Base-by-base conservation (phyloP, 2,329 filamentous ascomycete genomes). In the Microcyclosporella mali region DNA sequence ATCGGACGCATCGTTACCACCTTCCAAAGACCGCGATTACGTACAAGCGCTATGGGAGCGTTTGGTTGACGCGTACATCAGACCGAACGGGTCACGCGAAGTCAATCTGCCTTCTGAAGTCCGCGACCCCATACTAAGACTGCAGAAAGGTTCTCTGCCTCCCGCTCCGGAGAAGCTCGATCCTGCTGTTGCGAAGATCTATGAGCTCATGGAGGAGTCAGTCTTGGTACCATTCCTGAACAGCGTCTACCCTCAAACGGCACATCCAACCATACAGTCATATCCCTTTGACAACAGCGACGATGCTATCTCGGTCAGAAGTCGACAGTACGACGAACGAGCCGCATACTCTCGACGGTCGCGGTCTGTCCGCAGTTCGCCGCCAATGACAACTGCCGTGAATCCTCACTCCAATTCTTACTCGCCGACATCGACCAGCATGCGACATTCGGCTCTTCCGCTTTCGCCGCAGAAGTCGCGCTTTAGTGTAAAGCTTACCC, bases 141-240 rank as follows among this genome's bases (percentile, higher is more conserved):
- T 84, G 31, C 72, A 71, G 47, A 66, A 75, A 11, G 65, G 70
- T 1, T 69, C 73, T 4, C 73, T 81, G 0, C 88, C 90, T 6
- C 84, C 83, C 4, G 70, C 79, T 45, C 89, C 92, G 1, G 78
- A 82, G 31, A 78, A 81, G 41, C 72, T 98, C 12, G 84, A 94
- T 47, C 78, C 85, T 38, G 88, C 92, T 15, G 85, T 94, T 17
- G 77, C 78, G 49, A 94, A 95, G 48, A 86, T 95, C 31, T 89
- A 90, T 64, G 92, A 97, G 56, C 72, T 98, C 43, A 97, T 98
- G 89, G 94, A 95, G 57, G 92, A 97, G 63, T 95, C 89, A 3
- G 86, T 97, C 0, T 73, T 97, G 39, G 82, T 95, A 1, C 89
- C 90, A 0, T 98, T 97, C 61, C 74, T 97, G 41, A 90, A 95